Base-by-base conservation (phyloP, 2,329 filamentous ascomycete genomes). In the Penicillium frequentans region DNA sequence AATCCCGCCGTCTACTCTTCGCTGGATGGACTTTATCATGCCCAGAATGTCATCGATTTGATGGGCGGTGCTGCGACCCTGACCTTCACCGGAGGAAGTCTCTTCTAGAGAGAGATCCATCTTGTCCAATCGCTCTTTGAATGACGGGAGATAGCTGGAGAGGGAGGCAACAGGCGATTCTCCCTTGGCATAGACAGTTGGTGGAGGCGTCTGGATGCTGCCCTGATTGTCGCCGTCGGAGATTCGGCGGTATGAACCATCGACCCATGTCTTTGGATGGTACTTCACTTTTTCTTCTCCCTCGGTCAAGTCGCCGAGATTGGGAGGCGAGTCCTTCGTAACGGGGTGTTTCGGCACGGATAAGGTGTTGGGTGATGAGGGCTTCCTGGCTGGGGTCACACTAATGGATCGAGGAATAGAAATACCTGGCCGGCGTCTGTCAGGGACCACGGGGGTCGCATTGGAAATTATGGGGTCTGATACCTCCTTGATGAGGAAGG, bases 111-210 rank as follows among this genome's bases (percentile, higher is more conserved):
- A 39, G 2, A 52, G 23, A 10, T 49, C 49, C 13, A 31, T 27
- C n/a, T 58, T 52, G 5, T 58, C 44, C n/a, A 60, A 49, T 23
- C 59, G 58, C 39, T 63, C 58, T 11, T 49, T 50, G n/a, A 59
- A 52, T 1, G 58, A 54, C 3, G 58, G 52, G 14, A 63, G 33
- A 13, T 46, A 46, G 21, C 49, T 29, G 7, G 49, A 11, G 13
- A 43, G 19, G 5, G 49, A 42, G 3, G 14, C 27, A 11, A 43
- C n/a, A 8, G 33, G 35, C 16, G 33, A 2, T 5, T 56, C 39
- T 13, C 29, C 14, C 13, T 42, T 44, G 3, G 8, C 27, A 29
- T 44, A 50, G n/a, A n/a, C 24, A 39, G 45, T 47, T 7, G 27
- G 29, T 11, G 27, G 5, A 29, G 29, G 8, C 4, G 23, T 26